Percentiles rank a stretch among this genome's conserved stretches.
These are phyloP conservation scores for Arabidopsis thaliana DNA, from an alignment of 345 rosid genomes.

Conservation along the genomic window TAIR10.1 NC_003076.8:24101501-24102000, in stretches of 20 bases:
- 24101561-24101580: slow-evolving; percentile 2
- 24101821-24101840: slow-evolving; percentile 28
- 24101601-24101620: slow-evolving; percentile 18
- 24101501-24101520: neutral
- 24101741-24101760: neutral
- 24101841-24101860: slow-evolving; percentile 23
- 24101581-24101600: neutral
- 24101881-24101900: slow-evolving; percentile 27
- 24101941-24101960: slow-evolving; percentile 44
- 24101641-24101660: slow-evolving; percentile 29
- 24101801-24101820: neutral
- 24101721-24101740: slow-evolving; percentile 15
- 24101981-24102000: slow-evolving; percentile 21
- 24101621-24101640: slow-evolving; percentile 20
- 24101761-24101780: slow-evolving; percentile 11
- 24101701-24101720: slow-evolving; percentile 25
- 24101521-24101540: too few relatives aligned
- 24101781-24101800: slow-evolving; percentile 17
- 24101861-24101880: slow-evolving; percentile 28
- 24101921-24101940: neutral
- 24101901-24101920: slow-evolving; percentile 25
- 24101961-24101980: slow-evolving; percentile 38
- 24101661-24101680: slow-evolving; percentile 36
- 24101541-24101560: slow-evolving; percentile 12
- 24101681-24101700: slow-evolving; percentile 28